Evolutionary conservation across 257 asterid genomes (phyloP).

Genomic region (Salvia rosmarinus): DNA sequence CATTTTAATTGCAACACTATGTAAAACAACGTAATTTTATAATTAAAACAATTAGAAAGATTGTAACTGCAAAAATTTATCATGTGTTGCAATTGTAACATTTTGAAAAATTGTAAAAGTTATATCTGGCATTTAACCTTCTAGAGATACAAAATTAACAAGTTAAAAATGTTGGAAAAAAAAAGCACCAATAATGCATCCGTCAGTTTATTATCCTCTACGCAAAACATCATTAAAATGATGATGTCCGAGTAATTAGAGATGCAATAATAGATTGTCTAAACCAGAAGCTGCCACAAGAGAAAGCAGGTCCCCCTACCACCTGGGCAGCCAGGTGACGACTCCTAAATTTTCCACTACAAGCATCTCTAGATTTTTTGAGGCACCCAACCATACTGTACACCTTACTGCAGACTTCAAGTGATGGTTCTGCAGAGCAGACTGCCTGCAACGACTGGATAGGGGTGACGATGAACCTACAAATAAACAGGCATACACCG

Average conservation of each 20-base stretch:
- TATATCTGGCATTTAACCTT: no score
- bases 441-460: constrained; percentile 33
- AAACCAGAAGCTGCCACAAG: constrained; percentile 79
- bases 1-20: no score
- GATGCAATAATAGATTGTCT: constrained; percentile 27
- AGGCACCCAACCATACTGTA: constrained; percentile 46
- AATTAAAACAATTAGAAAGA: no score
- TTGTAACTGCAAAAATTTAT: no score
- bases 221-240: not conserved
- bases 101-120: no score
- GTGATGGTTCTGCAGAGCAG: constrained; percentile 40
- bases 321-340: constrained; percentile 79
- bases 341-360: constrained; percentile 42
- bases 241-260: not conserved
- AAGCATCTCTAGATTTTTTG: constrained; percentile 30
- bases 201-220: not conserved
- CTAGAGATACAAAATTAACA: no score
- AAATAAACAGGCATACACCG: constrained; percentile 71
- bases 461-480: constrained; percentile 65
- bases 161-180: not conserved
- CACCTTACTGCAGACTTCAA: constrained; percentile 65
- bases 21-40: no score
- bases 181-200: not conserved
- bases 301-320: constrained; percentile 69
- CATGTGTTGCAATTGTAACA: no score